These are phyloP conservation scores for Aureobasidium subglaciale DNA, from an alignment of 2,329 filamentous ascomycete species.

Conservation along the genomic window DNA sequence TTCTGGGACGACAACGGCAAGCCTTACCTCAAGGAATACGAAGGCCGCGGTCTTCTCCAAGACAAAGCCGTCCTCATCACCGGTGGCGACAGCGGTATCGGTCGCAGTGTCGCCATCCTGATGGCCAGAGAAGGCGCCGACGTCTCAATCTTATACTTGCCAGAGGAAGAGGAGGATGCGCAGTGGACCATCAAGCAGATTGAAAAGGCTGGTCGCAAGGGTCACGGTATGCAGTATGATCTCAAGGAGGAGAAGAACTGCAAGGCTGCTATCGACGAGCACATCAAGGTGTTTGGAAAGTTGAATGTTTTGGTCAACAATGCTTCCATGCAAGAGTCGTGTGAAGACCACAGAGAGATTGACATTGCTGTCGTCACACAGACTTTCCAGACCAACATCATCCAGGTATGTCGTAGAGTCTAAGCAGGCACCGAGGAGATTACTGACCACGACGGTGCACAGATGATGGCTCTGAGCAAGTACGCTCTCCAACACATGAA, in stretches of 20 bases:
- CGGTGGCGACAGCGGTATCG: conserved; percentile 35
- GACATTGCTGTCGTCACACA: conserved; percentile 49
- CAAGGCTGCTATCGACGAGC: conserved; percentile 45
- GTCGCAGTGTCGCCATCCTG: conserved; percentile 47
- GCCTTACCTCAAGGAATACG: conserved; percentile 28
- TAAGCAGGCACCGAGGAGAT: neutral
- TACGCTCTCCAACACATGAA: conserved; percentile 51
- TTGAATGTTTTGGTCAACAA: conserved; percentile 51
- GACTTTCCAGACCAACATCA: conserved; percentile 51
- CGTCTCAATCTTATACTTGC: conserved; percentile 49
- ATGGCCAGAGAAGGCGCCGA: conserved; percentile 54
- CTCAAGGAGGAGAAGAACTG: conserved; percentile 46
- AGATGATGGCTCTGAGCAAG: conserved; percentile 54
- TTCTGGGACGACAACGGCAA: conserved; percentile 27
- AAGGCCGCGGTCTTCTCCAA: conserved; percentile 27
- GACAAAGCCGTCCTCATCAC: conserved; percentile 26
- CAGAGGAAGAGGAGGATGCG: conserved; percentile 51
- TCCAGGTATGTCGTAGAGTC: conserved; percentile 28
- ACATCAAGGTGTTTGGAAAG: conserved; percentile 41
- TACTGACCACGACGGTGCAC: neutral
- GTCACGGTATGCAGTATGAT: conserved; percentile 43
- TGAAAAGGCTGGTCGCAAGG: conserved; percentile 43
- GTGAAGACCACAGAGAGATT: conserved; percentile 46
- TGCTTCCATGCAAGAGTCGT: conserved; percentile 51
- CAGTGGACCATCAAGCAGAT: conserved; percentile 47